Percentiles rank a stretch among this genome's conserved stretches.
These are phyloP conservation scores for Trypanosomatidae sp. DNA, from an alignment of 208 protist genomes.

Conservation along the genomic window DNA sequence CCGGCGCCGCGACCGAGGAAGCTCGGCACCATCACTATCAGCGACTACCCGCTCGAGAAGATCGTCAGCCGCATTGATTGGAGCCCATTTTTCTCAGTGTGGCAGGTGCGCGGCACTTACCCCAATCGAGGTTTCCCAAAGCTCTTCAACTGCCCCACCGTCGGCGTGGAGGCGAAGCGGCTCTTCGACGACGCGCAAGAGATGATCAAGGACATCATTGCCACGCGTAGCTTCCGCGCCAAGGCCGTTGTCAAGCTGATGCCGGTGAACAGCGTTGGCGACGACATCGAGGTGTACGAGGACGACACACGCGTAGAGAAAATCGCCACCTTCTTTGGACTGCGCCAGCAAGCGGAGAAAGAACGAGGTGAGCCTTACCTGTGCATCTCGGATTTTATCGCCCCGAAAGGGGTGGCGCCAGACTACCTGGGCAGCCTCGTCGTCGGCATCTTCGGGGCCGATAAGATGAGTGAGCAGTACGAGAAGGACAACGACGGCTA, in stretches of 20 bases:
- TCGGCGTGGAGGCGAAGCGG: constrained; percentile 93
- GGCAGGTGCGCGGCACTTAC: constrained; percentile 95
- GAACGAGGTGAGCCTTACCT: constrained; percentile 89
- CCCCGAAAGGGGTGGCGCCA: constrained; percentile 72
- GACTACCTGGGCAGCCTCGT: constrained; percentile 95
- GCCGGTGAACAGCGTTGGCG: constrained; percentile 88
- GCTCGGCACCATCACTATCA: constrained; percentile 71
- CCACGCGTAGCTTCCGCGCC: constrained; percentile 79
- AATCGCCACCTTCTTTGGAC: constrained; percentile 67
- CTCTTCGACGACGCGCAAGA: constrained; percentile 92
- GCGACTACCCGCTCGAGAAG: constrained; percentile 79
- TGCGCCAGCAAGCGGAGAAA: constrained; percentile 95
- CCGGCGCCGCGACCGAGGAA: constrained; percentile 58
- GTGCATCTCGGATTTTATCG: constrained; percentile 94
- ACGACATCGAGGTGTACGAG: constrained; percentile 94
- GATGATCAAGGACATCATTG: constrained; percentile 86
- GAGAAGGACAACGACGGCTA: constrained; percentile 94
- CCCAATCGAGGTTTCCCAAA: constrained; percentile 96
- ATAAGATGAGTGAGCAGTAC: constrained; percentile 77
- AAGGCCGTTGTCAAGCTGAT: constrained; percentile 87
- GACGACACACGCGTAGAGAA: constrained; percentile 51
- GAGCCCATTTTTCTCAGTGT: constrained; percentile 96
- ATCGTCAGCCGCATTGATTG: constrained; percentile 96
- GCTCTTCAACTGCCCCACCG: constrained; percentile 95
- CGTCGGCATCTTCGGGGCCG: constrained; percentile 88